phyloP scores from a whole-genome alignment of 805 yeast species.

The Ogataea trehaloabstinens region DNA sequence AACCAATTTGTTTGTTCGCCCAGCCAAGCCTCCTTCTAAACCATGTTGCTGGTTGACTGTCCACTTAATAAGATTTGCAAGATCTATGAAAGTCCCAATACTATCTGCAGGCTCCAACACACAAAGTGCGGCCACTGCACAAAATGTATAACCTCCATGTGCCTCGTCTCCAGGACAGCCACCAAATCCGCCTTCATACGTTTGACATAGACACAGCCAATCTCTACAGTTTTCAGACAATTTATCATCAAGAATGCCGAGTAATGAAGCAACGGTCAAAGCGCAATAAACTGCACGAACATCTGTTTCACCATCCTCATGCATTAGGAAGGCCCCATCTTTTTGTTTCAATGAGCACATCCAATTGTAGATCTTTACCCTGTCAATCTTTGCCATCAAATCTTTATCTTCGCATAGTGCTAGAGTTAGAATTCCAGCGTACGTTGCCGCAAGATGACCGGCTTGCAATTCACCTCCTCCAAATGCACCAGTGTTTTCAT shows the following conservation, averaged over 20 bases:
- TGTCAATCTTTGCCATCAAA: conserved; percentile 44
- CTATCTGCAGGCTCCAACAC: conserved; percentile 40
- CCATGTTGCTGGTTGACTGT: conserved; percentile 61
- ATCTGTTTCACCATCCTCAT: conserved; percentile 77
- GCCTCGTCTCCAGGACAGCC: conserved; percentile 86
- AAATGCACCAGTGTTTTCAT: conserved; percentile 57
- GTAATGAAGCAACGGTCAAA: conserved; percentile 63
- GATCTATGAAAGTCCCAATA: conserved; percentile 34
- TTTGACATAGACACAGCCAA: conserved; percentile 74
- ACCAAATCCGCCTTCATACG: conserved; percentile 94
- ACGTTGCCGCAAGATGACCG: conserved; percentile 82
- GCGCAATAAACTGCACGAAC: conserved; percentile 87
- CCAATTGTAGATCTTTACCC: conserved; percentile 57
- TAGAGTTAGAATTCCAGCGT: conserved; percentile 70
- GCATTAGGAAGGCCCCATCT: conserved; percentile 80
- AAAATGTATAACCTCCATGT: conserved; percentile 95
- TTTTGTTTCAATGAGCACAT: conserved; percentile 56
- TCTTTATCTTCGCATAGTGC: conserved; percentile 45
- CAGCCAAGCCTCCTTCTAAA: conserved; percentile 85
- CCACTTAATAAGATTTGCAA: conserved; percentile 63
- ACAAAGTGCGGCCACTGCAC: conserved; percentile 71
- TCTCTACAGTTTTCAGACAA: conserved; percentile 49
- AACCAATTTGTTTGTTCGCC: conserved; percentile 89
- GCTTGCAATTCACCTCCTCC: conserved; percentile 84
- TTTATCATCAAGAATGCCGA: conserved; percentile 62